Conservation (phyloP, 176 grass and related monocot genomes). For the Pharus latifolius region DNA sequence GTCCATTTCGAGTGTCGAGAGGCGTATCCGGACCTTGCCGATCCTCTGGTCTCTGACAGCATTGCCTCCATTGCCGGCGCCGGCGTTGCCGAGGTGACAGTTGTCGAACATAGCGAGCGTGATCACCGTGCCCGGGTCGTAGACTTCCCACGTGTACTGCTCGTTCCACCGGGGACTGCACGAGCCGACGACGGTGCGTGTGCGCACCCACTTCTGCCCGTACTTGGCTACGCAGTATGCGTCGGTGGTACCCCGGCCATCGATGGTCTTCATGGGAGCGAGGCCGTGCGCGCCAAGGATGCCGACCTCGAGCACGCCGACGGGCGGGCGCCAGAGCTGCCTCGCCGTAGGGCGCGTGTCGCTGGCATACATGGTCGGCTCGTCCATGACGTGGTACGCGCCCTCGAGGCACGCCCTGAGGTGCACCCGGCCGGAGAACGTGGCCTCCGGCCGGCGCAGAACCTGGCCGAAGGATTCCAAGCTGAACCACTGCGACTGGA, state of each 20-base stretch:
- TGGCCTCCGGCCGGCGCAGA: not conserved
- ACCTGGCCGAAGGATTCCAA: constrained; percentile 32
- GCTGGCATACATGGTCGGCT: constrained; percentile 66
- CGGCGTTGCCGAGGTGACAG: constrained; percentile 14
- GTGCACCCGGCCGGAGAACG: constrained; percentile 38
- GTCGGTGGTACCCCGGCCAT: constrained; percentile 35
- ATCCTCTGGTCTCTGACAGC: constrained; percentile 31
- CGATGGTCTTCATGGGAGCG: constrained; percentile 44
- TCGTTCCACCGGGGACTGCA: constrained; percentile 72
- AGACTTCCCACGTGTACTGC: constrained; percentile 88
- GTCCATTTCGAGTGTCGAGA: constrained; percentile 63
- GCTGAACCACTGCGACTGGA: constrained; percentile 73
- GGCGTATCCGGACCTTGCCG: constrained; percentile 73
- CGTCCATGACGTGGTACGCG: constrained; percentile 78
- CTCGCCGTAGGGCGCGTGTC: constrained; percentile 57
- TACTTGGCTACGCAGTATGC: constrained; percentile 83
- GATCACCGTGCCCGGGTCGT: constrained; percentile 74
- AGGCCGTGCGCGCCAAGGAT: constrained; percentile 58
- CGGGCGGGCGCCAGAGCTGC: constrained; percentile 52
- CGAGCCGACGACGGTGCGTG: constrained; percentile 45
- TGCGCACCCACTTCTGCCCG: constrained; percentile 83
- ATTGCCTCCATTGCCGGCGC: not conserved
- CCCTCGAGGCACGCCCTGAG: constrained; percentile 71
- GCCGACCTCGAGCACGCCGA: constrained; percentile 71
- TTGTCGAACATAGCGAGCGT: constrained; percentile 81